Evolutionary conservation across 164 flowering plant genomes (phyloP).

Genomic region (Litsea cubeba): DNA sequence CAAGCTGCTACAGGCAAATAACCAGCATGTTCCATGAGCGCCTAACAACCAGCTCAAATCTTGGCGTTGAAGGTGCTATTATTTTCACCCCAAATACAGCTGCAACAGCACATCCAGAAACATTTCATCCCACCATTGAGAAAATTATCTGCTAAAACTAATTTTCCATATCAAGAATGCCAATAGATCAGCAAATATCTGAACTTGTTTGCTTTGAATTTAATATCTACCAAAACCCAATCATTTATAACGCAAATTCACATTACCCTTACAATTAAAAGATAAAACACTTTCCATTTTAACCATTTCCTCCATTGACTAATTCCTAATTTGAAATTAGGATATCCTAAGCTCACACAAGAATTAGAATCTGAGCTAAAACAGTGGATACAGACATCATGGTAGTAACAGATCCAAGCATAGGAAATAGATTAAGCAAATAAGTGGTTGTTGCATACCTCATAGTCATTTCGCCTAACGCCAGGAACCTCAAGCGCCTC

Average conservation of each 20-base stretch:
- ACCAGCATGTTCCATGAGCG: background rate
- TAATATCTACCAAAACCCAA: too few species aligned
- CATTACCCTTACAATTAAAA: too few species aligned
- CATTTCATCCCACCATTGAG: background rate
- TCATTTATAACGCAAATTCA: too few species aligned
- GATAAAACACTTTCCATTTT: too few species aligned
- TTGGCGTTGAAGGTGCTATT: background rate
- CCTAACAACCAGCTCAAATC: background rate
- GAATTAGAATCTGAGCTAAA: too few species aligned
- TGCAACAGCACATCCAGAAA: background rate
- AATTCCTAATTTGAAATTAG: too few species aligned
- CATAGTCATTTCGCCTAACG: constrained; percentile 61
- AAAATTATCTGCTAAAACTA: background rate
- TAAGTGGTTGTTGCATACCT: constrained; percentile 29
- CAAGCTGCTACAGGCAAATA: too few species aligned
- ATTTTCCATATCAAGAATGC: background rate
- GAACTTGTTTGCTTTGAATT: too few species aligned
- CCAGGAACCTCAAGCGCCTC: constrained; percentile 94
- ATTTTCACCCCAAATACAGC: too few species aligned
- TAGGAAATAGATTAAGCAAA: background rate
- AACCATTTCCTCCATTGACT: too few species aligned
- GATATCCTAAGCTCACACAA: too few species aligned
- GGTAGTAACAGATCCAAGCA: background rate
- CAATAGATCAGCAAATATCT: background rate
- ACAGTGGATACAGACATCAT: too few species aligned